Percentiles rank a stretch among this genome's conserved stretches.
Conservation (phyloP, 2,329 filamentous ascomycete genomes). For the Aspergillus pseudoviridinutans region DNA sequence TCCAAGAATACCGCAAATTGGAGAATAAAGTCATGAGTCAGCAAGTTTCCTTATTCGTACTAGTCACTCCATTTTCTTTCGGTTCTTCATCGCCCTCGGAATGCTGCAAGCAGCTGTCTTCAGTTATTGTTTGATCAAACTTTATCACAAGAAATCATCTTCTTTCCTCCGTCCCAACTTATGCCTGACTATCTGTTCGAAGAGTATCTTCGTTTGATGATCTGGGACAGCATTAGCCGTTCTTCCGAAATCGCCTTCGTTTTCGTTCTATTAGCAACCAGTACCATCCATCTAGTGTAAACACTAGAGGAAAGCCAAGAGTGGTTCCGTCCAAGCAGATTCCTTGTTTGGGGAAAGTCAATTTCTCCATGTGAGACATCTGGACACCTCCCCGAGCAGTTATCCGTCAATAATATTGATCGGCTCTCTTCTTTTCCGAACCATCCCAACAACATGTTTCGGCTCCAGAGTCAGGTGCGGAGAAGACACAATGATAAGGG, state of each 20-base stretch:
- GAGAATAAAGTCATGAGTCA: not conserved
- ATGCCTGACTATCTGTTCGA: not conserved
- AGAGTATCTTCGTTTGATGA: not conserved
- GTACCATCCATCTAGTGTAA: constrained; percentile 5
- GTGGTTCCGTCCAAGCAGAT: constrained; percentile 3
- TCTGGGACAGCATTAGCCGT: not conserved
- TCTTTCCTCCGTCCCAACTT: not conserved
- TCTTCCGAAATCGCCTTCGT: not conserved
- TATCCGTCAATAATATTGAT: not conserved
- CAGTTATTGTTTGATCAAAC: not conserved
- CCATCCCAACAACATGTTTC: constrained; percentile 12
- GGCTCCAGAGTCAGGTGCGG: not conserved
- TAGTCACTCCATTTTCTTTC: not conserved
- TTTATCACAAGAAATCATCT: not conserved
- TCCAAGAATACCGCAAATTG: not conserved
- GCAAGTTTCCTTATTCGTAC: not conserved
- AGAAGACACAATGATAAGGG: not conserved
- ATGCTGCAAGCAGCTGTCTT: not conserved
- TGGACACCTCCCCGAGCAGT: constrained; percentile 3
- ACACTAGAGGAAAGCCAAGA: constrained; percentile 23
- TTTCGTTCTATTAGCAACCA: not conserved
- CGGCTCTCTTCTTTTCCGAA: constrained; percentile 7
- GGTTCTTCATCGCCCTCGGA: not conserved
- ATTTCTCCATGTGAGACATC: constrained; percentile 11
- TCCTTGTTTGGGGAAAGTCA: not conserved